phyloP scores from a whole-genome alignment of 768 basidiomycete genomes.

The Lyophyllum decastes region DNA sequence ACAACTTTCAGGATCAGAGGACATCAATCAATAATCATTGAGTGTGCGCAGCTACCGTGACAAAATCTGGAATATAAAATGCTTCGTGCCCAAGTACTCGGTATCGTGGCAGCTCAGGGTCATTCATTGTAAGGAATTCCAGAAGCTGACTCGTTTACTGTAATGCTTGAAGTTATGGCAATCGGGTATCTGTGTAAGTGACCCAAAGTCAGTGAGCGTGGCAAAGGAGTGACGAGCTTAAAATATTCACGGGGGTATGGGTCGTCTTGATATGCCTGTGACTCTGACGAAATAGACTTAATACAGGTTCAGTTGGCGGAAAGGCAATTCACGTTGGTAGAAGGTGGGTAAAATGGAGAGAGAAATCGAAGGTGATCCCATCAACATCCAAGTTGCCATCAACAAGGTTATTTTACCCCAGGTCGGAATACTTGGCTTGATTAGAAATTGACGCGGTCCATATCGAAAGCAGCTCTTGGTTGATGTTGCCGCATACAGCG shows the following conservation, averaged over 20 bases:
- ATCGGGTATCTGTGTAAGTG: no score
- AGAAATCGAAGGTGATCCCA: neutral
- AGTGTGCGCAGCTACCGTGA: constrained; percentile 41
- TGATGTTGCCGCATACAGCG: neutral
- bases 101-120: constrained; percentile 25
- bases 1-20: neutral
- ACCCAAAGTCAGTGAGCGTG: neutral
- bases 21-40: neutral
- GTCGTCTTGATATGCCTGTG: no score
- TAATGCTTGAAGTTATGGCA: no score
- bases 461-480: neutral
- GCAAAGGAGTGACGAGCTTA: neutral
- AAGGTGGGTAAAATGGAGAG: neutral
- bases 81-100: constrained; percentile 41
- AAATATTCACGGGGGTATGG: no score
- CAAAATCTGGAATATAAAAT: constrained; percentile 79
- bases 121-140: constrained; percentile 1
- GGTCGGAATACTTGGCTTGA: no score
- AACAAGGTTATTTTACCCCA: no score
- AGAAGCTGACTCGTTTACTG: neutral
- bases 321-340: neutral
- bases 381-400: neutral
- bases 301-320: no score
- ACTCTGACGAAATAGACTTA: no score
- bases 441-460: neutral